Conservation (phyloP, 2,329 filamentous ascomycete species). For the Calonectria leucothoes region DNA sequence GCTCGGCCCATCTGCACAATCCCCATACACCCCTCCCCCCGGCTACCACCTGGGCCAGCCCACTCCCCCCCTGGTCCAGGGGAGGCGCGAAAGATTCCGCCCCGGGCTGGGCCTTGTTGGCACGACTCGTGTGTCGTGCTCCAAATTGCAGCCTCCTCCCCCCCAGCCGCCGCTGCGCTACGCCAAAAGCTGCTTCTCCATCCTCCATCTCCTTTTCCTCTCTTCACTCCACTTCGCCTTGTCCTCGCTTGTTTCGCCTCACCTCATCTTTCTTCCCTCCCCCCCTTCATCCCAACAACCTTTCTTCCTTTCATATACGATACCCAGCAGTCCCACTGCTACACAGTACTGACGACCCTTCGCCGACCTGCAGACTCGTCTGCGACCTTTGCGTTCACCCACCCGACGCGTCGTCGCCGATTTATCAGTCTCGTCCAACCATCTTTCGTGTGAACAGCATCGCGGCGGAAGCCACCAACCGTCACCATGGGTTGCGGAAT, state of each 20-base stretch:
- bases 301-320: constrained; percentile 35
- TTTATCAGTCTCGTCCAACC: constrained; percentile 21
- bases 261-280: constrained; percentile 37
- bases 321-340: constrained; percentile 31
- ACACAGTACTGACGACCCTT: constrained; percentile 26
- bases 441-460: constrained; percentile 21
- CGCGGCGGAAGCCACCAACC: constrained; percentile 45
- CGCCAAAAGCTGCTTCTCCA: constrained; percentile 43
- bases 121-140: constrained; percentile 47
- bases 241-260: constrained; percentile 36
- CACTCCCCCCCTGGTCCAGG: constrained; percentile 43
- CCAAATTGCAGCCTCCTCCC: constrained; percentile 45
- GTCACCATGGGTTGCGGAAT: constrained; percentile 98
- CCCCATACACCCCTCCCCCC: constrained; percentile 33
- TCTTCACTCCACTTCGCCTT: constrained; percentile 43
- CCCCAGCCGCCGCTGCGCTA: constrained; percentile 41
- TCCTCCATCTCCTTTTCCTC: constrained; percentile 43
- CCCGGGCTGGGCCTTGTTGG: constrained; percentile 43
- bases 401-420: constrained; percentile 34
- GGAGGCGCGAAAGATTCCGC: constrained; percentile 45
- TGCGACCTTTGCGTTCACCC: constrained; percentile 32
- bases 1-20: constrained; percentile 30
- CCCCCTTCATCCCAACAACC: constrained; percentile 26
- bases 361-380: constrained; percentile 29
- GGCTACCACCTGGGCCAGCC: constrained; percentile 27